Base-by-base conservation (phyloP, 1,284 basidiomycete genomes). In the Mycena citricolor region DNA sequence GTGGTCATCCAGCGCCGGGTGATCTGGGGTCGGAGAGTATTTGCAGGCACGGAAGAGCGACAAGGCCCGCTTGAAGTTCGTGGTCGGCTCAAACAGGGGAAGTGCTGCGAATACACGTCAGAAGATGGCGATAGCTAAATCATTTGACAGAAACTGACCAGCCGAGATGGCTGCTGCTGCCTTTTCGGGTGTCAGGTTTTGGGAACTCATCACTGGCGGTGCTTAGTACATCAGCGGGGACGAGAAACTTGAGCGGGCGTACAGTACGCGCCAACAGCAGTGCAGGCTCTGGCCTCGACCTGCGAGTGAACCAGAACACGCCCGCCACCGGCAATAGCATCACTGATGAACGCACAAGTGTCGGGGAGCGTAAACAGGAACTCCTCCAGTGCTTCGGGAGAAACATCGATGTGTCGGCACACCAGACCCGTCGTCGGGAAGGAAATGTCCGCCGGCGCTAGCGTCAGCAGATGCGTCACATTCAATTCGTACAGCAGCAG, bases 301-400 rank as follows among this genome's bases (percentile, higher is more conserved):
- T 62, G 60, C 24, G 77, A 87, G 62, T 88, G 79, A n/a, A 90
- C 77, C 29, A 90, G 76, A 29, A 87, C 77, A 26, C 60, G 61
- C 4, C 71, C 72, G 4, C 65, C 67, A 19, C 44, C 54, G 7
- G 59, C 56, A 8, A 73, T 52, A 0, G 73, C 71, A 14, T 68
- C 57, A 13, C 60, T 54, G 20, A 80, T 68, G 47, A 72, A 77
- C 26, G 56, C 57, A 47, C 71, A 74, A 14, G 69, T 61, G 7
- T 60, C 63, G 13, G 69, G 70, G 7, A 83, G 62, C 5, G 65
- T 62, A 19, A 73, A 53, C 3, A 79, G 54, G 4, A 79, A 58
- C 6, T 58, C 66, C 19, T 66, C 69, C 14, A 64, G 62, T 8
- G 61, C 59, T 20, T 59, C 54, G 28, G 66, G 61, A 5, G 67